A percentile compares a stretch with the other conserved stretches of the same genome.
Conservation (phyloP, 2,329 filamentous ascomycete genomes). For the Claviceps monticola region DNA sequence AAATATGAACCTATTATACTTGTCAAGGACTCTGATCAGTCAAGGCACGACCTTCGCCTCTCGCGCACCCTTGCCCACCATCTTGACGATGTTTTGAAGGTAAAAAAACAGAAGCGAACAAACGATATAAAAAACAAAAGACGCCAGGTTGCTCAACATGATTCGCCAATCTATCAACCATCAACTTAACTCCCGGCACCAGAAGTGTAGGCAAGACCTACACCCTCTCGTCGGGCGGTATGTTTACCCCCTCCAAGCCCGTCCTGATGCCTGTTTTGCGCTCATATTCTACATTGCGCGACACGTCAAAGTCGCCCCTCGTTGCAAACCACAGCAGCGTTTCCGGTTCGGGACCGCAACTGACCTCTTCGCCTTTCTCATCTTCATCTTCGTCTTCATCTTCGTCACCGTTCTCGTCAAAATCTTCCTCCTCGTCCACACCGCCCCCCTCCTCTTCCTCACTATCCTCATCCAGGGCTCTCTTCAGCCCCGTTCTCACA, state of each 20-base stretch:
- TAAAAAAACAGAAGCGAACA: neutral
- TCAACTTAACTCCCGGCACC: neutral
- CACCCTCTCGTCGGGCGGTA: slow-evolving; percentile 13
- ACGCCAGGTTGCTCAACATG: no score
- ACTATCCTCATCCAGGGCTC: slow-evolving; percentile 35
- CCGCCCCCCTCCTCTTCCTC: slow-evolving; percentile 31
- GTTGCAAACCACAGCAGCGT: slow-evolving; percentile 32
- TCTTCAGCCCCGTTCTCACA: slow-evolving; percentile 56
- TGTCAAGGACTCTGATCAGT: neutral
- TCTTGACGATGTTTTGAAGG: neutral
- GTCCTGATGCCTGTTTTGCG: slow-evolving; percentile 19
- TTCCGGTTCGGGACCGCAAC: slow-evolving; percentile 29
- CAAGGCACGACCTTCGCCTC: neutral
- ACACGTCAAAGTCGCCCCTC: slow-evolving; percentile 30
- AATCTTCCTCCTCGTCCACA: slow-evolving; percentile 22
- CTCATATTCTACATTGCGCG: slow-evolving; percentile 30
- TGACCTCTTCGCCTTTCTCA: slow-evolving; percentile 11
- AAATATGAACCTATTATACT: neutral
- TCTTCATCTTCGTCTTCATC: neutral
- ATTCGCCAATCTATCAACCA: no score
- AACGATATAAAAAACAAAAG: no score
- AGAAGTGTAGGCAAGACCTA: slow-evolving; percentile 9
- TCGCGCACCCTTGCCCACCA: neutral
- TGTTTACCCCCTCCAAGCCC: slow-evolving; percentile 22
- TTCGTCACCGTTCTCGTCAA: slow-evolving; percentile 13